Conservation (phyloP, 192 early-diverging fungal species). For the Chytriomyces confervae region DNA sequence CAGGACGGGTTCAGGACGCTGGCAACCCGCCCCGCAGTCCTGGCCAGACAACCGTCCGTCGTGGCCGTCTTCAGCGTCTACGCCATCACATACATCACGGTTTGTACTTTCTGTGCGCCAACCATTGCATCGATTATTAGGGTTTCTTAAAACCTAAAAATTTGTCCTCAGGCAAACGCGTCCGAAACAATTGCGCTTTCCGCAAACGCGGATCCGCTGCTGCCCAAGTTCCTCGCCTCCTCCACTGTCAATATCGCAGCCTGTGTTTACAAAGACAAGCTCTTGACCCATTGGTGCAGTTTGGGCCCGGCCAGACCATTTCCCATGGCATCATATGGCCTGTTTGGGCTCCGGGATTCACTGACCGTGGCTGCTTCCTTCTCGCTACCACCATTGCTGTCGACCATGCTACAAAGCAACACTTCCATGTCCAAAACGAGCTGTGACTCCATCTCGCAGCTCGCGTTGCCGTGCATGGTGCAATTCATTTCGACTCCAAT, state of each 20-base stretch:
- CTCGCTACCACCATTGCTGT: constrained; percentile 42
- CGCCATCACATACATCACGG: constrained; percentile 47
- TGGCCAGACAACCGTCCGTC: constrained; percentile 44
- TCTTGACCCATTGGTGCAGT: constrained; percentile 51
- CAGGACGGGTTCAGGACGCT: constrained; percentile 37
- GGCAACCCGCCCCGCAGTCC: constrained; percentile 34
- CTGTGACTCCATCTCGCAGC: constrained; percentile 40
- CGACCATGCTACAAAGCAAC: neutral
- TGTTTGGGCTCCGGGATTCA: constrained; percentile 47
- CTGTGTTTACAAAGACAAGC: constrained; percentile 49
- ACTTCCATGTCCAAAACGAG: neutral
- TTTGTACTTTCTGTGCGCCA: constrained; percentile 3
- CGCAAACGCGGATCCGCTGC: constrained; percentile 26
- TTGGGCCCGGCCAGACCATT: constrained; percentile 38
- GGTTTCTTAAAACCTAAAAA: neutral
- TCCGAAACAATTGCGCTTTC: constrained; percentile 44
- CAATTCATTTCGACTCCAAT: constrained; percentile 51
- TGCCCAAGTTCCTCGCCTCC: constrained; percentile 52
- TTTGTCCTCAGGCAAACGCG: constrained; percentile 36
- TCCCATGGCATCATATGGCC: constrained; percentile 34
- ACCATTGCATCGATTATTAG: neutral
- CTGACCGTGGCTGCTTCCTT: constrained; percentile 54
- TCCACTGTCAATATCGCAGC: constrained; percentile 47
- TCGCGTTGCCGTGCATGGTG: constrained; percentile 49
- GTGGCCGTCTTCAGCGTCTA: constrained; percentile 50